Evolutionary conservation across 1,284 basidiomycete species (phyloP).

Genomic region (Ceratorhiza oryzae-sativae): DNA sequence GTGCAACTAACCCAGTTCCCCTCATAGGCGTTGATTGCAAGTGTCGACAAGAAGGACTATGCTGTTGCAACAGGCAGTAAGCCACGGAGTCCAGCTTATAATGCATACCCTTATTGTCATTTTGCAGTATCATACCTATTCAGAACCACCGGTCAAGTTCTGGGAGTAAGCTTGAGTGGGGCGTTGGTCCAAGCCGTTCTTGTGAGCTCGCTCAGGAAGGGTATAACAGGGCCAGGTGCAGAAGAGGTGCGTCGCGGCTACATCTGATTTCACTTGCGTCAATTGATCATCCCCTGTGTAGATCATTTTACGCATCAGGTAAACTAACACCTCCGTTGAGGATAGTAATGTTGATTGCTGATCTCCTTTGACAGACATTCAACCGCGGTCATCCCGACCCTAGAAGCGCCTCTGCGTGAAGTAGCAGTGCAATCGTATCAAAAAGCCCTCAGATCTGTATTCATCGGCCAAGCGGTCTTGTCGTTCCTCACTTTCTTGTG

Average conservation of each 20-base stretch:
- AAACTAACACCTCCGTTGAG: background rate
- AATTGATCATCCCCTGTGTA: background rate
- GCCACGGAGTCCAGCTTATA: constrained; percentile 49
- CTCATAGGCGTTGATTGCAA: constrained; percentile 81
- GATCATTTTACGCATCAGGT: constrained; percentile 44
- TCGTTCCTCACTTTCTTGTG: constrained; percentile 68
- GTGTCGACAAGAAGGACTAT: constrained; percentile 80
- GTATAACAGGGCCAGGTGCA: constrained; percentile 77
- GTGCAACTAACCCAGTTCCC: constrained; percentile 43
- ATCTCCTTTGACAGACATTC: constrained; percentile 59
- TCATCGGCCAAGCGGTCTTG: constrained; percentile 75
- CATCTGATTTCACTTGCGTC: background rate
- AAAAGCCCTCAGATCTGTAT: constrained; percentile 83
- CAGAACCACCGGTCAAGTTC: constrained; percentile 88
- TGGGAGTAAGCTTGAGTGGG: constrained; percentile 85
- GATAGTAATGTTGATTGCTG: background rate
- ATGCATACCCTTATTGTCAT: constrained; percentile 7
- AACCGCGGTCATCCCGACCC: constrained; percentile 75
- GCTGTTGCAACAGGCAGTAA: constrained; percentile 86
- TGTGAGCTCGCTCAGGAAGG: constrained; percentile 66
- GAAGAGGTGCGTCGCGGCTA: constrained; percentile 61
- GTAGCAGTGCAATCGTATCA: constrained; percentile 86
- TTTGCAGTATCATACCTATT: constrained; percentile 84
- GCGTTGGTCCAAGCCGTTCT: constrained; percentile 81
- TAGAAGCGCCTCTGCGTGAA: constrained; percentile 66